phyloP scores from a whole-genome alignment of 140 eudicot genomes.

The Ambrosia hybrid region DNA sequence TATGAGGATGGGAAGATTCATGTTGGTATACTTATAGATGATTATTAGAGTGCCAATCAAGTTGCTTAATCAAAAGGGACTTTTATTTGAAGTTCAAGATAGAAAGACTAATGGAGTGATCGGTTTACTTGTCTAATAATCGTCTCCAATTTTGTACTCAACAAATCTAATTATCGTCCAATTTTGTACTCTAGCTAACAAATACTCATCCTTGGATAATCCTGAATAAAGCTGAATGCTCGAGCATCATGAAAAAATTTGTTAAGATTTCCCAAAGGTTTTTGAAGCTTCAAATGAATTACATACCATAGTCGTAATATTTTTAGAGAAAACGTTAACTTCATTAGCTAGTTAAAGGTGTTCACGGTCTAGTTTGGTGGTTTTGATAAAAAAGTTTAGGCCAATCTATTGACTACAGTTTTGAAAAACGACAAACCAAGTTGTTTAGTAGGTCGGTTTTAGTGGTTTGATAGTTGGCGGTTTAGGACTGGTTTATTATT shows the following conservation, averaged over 20 bases:
- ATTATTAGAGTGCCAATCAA: constrained; percentile 27
- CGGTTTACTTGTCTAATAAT: too few species aligned
- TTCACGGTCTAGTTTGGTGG: background rate
- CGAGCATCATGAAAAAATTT: background rate
- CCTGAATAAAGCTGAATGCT: background rate
- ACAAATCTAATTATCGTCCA: too few species aligned
- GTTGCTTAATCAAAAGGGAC: background rate
- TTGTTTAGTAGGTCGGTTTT: too few species aligned
- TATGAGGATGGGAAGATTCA: constrained; percentile 25
- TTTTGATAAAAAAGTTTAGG: too few species aligned
- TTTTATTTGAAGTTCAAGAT: background rate
- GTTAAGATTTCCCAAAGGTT: background rate
- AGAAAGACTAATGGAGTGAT: constrained; percentile 6
- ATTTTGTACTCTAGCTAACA: background rate
- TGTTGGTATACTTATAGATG: constrained; percentile 35
- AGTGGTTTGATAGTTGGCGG: background rate
- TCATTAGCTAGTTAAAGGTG: background rate
- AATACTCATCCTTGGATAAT: background rate
- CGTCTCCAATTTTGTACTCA: too few species aligned
- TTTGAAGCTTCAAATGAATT: background rate
- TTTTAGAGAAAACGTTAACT: background rate
- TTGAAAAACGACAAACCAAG: too few species aligned
- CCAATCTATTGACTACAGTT: too few species aligned
- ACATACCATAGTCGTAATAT: too few species aligned
- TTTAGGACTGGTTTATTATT: background rate